phyloP scores from a whole-genome alignment of 352 stramenopile species.

The Peronospora belbahrii region DNA sequence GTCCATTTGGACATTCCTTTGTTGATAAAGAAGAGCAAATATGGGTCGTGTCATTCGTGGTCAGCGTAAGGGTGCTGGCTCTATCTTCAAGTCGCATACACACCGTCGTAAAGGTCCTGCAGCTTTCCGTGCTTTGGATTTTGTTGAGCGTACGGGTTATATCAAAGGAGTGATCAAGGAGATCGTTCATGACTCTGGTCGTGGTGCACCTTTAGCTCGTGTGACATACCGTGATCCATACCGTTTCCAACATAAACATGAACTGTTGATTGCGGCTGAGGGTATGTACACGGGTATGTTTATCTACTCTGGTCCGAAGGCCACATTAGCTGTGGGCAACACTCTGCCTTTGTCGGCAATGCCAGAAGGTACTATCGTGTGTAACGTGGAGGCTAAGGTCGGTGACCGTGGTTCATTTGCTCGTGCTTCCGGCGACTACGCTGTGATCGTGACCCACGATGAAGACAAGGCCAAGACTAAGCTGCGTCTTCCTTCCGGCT shows the following conservation, averaged over 20 bases:
- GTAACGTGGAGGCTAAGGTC: conserved; percentile 94
- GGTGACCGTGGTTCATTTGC: conserved; percentile 96
- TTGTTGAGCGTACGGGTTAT: conserved; percentile 94
- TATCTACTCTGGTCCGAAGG: conserved; percentile 98
- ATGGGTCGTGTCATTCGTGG: conserved; percentile 88
- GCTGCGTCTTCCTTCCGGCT: conserved; percentile 92
- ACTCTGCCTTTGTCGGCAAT: conserved; percentile 92
- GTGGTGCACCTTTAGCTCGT: conserved; percentile 93
- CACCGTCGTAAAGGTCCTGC: conserved; percentile 69
- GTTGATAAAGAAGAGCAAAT: conserved; percentile 31
- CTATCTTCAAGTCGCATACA: conserved; percentile 82
- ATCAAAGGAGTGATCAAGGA: conserved; percentile 98
- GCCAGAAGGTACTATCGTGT: conserved; percentile 98
- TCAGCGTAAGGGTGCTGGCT: conserved; percentile 83
- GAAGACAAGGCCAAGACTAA: conserved; percentile 97
- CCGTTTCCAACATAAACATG: conserved; percentile 86
- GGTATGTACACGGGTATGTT: conserved; percentile 99
- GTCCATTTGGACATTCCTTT: conserved; percentile 77
- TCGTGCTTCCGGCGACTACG: conserved; percentile 96
- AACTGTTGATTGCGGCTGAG: conserved; percentile 96
- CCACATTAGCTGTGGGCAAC: conserved; percentile 93
- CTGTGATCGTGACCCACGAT: conserved; percentile 97
- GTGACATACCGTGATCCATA: conserved; percentile 92
- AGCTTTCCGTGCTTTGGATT: conserved; percentile 80
- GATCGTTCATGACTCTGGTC: conserved; percentile 97